Evolutionary conservation across 495 filamentous ascomycete genomes (phyloP).

Genomic region (Penicillium argentinense): DNA sequence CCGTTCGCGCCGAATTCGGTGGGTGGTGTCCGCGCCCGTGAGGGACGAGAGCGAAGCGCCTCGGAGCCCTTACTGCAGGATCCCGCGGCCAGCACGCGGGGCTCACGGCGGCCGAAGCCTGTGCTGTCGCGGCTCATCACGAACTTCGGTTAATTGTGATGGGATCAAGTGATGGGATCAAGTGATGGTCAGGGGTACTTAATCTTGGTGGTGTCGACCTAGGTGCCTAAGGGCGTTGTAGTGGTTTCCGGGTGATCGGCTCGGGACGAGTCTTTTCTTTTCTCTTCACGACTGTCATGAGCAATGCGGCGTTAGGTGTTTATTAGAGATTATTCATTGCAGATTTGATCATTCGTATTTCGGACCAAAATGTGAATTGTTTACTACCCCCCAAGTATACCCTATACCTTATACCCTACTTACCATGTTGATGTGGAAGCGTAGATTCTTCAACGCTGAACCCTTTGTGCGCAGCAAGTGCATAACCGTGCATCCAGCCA

Average conservation of each 20-base stretch:
- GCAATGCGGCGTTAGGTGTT: slow-evolving; percentile 11
- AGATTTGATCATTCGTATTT: no score
- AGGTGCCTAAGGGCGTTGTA: no score
- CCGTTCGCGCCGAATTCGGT: slow-evolving; percentile 5
- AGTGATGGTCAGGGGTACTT: not conserved
- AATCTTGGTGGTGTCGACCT: no score
- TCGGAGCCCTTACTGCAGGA: slow-evolving; percentile 24
- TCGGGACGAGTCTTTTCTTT: slow-evolving; percentile 4
- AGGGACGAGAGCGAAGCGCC: slow-evolving; percentile 22
- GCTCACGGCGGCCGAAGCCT: slow-evolving; percentile 34
- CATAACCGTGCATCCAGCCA: no score
- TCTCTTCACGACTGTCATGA: slow-evolving; percentile 7
- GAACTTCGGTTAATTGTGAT: slow-evolving; percentile 29
- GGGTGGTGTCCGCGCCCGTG: slow-evolving; percentile 4
- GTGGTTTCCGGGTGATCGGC: no score
- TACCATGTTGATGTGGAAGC: no score
- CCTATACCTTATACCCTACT: no score
- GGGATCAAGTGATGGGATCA: not conserved
- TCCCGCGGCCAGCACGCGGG: slow-evolving; percentile 4
- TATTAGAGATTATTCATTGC: no score
- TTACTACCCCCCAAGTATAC: no score
- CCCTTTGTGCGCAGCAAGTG: no score
- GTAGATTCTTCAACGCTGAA: no score
- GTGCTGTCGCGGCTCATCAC: slow-evolving; percentile 42
- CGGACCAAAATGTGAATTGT: no score